Evolutionary conservation across 176 grass and related monocot genomes (phyloP).

Genomic region (Panicum miliaceum): DNA sequence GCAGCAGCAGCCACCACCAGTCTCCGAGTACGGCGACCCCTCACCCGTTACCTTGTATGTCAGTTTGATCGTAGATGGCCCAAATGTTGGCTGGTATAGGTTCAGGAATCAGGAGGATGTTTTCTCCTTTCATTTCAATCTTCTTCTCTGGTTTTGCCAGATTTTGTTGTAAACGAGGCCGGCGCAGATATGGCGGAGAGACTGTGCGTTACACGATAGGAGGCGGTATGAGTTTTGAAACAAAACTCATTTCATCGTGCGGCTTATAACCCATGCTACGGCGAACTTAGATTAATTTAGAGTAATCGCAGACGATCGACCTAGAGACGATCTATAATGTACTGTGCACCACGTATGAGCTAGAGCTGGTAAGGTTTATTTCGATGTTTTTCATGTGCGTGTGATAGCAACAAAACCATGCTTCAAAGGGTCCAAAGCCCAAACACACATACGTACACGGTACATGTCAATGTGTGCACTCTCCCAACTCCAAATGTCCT

Average conservation of each 20-base stretch:
- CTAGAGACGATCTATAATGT: background rate
- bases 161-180: background rate
- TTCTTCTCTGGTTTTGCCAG: background rate
- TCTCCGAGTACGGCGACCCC: background rate
- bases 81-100: background rate
- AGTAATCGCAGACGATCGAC: background rate
- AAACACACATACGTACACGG: too few relatives aligned
- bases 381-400: background rate
- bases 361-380: too few relatives aligned
- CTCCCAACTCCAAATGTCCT: too few relatives aligned
- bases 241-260: background rate
- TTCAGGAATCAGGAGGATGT: background rate
- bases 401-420: too few relatives aligned
- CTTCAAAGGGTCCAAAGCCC: too few relatives aligned
- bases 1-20: conserved; percentile 2
- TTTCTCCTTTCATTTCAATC: background rate
- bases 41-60: too few relatives aligned
- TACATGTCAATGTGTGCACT: too few relatives aligned
- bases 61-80: background rate
- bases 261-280: background rate
- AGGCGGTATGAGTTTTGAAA: background rate
- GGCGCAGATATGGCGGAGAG: too few relatives aligned
- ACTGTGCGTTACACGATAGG: too few relatives aligned
- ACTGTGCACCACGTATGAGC: background rate
- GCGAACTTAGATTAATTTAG: background rate